Evolutionary conservation across 1,284 basidiomycete species (phyloP).

Genomic region (Boletus sp.): DNA sequence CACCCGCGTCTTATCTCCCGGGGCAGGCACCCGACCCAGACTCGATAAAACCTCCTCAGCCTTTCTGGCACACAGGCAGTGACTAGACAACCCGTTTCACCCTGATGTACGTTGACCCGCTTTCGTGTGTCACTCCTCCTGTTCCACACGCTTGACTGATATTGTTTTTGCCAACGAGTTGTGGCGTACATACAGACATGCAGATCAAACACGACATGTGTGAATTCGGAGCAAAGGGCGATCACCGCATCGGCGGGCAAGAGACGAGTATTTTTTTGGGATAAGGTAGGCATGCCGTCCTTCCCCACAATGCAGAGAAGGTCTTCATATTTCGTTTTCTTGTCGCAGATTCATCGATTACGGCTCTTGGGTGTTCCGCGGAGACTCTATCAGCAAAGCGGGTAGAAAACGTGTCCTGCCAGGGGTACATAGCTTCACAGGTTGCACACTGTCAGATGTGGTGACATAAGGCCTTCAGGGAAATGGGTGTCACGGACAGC

Average conservation of each 20-base stretch:
- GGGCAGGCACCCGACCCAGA: constrained; percentile 12
- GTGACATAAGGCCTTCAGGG: constrained; percentile 29
- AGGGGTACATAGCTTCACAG: constrained; percentile 17
- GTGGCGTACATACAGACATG: not conserved
- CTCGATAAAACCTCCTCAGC: not conserved
- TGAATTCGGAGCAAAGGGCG: not conserved
- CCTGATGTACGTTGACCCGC: not conserved
- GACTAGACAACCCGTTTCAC: not conserved
- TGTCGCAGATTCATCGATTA: not conserved
- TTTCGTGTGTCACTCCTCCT: too few species aligned
- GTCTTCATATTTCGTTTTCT: not conserved
- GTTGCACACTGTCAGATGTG: constrained; percentile 32
- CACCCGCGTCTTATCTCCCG: constrained; percentile 20
- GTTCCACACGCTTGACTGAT: not conserved
- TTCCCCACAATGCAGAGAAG: too few species aligned
- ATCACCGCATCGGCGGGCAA: constrained; percentile 1
- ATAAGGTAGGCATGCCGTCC: too few species aligned
- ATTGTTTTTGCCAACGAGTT: not conserved
- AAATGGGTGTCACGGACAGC: constrained; percentile 10
- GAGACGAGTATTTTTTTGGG: not conserved
- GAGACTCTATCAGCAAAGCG: not conserved
- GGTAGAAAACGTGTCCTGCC: constrained; percentile 6
- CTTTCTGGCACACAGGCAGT: too few species aligned
- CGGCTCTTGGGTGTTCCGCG: too few species aligned
- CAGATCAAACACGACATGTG: constrained; percentile 6